Evolutionary conservation across 805 yeast genomes (phyloP).

Genomic region (Ogataea parapolymorpha): DNA sequence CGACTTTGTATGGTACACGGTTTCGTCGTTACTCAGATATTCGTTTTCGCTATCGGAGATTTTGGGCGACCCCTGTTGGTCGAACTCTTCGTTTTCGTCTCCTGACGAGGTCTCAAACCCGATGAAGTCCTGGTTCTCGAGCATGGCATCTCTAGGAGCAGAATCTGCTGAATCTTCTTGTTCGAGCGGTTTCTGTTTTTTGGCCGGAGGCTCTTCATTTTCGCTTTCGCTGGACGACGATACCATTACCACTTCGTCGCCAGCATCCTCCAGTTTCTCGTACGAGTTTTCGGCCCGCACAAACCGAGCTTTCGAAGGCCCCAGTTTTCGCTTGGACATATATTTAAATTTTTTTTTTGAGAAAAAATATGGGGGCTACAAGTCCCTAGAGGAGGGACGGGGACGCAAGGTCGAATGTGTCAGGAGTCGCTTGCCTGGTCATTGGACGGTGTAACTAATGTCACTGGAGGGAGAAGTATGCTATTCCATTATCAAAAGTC

Average conservation of each 20-base stretch:
- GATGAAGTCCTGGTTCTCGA: conserved; percentile 50
- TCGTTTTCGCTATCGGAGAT: conserved; percentile 34
- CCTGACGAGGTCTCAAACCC: conserved; percentile 52
- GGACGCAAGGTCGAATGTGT: background rate
- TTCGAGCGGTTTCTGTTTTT: conserved; percentile 5
- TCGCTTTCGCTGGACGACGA: conserved; percentile 10
- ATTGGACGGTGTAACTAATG: no score
- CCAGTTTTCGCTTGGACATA: conserved; percentile 7
- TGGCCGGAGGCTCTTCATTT: conserved; percentile 13
- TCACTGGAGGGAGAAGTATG: no score
- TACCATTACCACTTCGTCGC: conserved; percentile 3
- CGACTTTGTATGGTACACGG: conserved; percentile 28
- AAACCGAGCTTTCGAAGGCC: conserved; percentile 2
- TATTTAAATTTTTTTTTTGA: conserved; percentile 4
- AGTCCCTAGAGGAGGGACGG: background rate
- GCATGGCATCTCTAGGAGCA: conserved; percentile 32
- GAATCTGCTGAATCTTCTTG: background rate
- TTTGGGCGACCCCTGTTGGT: conserved; percentile 32
- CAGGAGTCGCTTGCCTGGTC: no score
- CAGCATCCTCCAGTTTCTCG: conserved; percentile 1
- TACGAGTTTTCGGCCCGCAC: conserved; percentile 6
- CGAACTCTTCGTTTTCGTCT: conserved; percentile 30
- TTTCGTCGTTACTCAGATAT: conserved; percentile 45
- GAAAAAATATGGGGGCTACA: background rate
- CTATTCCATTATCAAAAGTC: no score